Evolutionary conservation across 1,284 basidiomycete genomes (phyloP).

Genomic region (Irpex sp.): DNA sequence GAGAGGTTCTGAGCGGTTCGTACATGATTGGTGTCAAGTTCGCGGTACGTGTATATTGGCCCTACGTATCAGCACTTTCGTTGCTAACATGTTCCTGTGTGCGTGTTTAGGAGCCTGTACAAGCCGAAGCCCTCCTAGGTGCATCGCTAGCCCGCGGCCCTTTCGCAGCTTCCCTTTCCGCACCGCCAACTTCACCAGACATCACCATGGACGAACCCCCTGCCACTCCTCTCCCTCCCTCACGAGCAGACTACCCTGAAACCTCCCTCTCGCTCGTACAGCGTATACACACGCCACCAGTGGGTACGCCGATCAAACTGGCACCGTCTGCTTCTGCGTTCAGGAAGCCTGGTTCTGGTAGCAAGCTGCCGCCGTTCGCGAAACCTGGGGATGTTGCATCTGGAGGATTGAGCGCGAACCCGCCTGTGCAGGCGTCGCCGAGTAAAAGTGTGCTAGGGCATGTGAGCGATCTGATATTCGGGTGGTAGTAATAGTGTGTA

Average conservation of each 20-base stretch:
- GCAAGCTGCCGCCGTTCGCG: slow-evolving; percentile 1
- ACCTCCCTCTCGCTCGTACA: slow-evolving; percentile 12
- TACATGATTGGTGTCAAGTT: slow-evolving; percentile 84
- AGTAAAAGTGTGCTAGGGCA: slow-evolving; percentile 63
- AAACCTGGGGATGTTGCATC: not conserved
- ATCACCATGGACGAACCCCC: slow-evolving; percentile 22
- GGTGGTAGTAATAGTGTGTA: slow-evolving; percentile 44
- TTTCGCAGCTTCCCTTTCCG: slow-evolving; percentile 17
- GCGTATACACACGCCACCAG: slow-evolving; percentile 21
- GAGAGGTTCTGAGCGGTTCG: slow-evolving; percentile 66
- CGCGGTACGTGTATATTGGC: slow-evolving; percentile 48
- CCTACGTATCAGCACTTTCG: too few species aligned
- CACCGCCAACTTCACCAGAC: slow-evolving; percentile 20
- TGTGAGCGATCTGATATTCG: slow-evolving; percentile 74
- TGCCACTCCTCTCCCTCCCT: slow-evolving; percentile 9
- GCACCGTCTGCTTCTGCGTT: slow-evolving; percentile 70
- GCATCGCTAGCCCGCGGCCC: slow-evolving; percentile 30
- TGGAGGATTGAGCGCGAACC: not conserved
- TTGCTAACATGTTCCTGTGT: too few species aligned
- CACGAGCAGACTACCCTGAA: slow-evolving; percentile 12
- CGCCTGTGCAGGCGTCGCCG: slow-evolving; percentile 29
- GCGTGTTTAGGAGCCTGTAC: slow-evolving; percentile 47
- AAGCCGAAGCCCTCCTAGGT: slow-evolving; percentile 52
- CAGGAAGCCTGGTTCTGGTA: slow-evolving; percentile 35
- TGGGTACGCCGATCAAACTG: slow-evolving; percentile 59